These are phyloP conservation scores for Lactarius hengduanensis DNA, from an alignment of 768 basidiomycete species.

Conservation along the genomic window DNA sequence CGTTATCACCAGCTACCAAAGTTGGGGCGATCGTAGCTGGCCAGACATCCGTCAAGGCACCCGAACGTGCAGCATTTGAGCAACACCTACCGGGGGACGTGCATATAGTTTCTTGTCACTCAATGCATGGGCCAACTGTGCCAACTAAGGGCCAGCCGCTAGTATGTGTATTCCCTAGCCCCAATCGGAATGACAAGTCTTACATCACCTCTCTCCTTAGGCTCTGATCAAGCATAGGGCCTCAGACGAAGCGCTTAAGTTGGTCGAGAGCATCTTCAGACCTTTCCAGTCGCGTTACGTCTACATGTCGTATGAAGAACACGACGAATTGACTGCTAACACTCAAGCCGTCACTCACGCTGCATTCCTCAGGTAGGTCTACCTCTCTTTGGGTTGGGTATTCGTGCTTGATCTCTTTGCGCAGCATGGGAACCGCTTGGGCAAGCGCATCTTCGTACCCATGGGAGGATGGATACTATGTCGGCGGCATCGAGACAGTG, in stretches of 20 bases:
- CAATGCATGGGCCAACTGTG: slow-evolving; percentile 90
- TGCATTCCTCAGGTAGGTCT: slow-evolving; percentile 82
- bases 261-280: slow-evolving; percentile 81
- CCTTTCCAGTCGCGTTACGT: slow-evolving; percentile 85
- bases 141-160: slow-evolving; percentile 87
- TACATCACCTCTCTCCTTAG: slow-evolving; percentile 40
- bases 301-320: slow-evolving; percentile 93
- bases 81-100: slow-evolving; percentile 81
- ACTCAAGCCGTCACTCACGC: slow-evolving; percentile 99
- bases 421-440: slow-evolving; percentile 99
- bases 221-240: slow-evolving; percentile 88
- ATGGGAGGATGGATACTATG: slow-evolving; percentile 94
- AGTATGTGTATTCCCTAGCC: slow-evolving; percentile 44
- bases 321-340: slow-evolving; percentile 95
- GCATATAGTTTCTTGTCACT: slow-evolving; percentile 90
- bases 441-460: slow-evolving; percentile 72
- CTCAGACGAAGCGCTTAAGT: slow-evolving; percentile 60
- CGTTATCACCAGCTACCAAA: slow-evolving; percentile 69
- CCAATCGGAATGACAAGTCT: background rate
- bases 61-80: slow-evolving; percentile 89
- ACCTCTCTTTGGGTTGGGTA: background rate
- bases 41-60: slow-evolving; percentile 96
- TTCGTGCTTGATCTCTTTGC: slow-evolving; percentile 2
- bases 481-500: slow-evolving; percentile 95
- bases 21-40: slow-evolving; percentile 89